Evolutionary conservation across 1,284 basidiomycete genomes (phyloP), one percentile per base, ranked within the genome.

Genomic region (Apiotrichum domesticum): DNA sequence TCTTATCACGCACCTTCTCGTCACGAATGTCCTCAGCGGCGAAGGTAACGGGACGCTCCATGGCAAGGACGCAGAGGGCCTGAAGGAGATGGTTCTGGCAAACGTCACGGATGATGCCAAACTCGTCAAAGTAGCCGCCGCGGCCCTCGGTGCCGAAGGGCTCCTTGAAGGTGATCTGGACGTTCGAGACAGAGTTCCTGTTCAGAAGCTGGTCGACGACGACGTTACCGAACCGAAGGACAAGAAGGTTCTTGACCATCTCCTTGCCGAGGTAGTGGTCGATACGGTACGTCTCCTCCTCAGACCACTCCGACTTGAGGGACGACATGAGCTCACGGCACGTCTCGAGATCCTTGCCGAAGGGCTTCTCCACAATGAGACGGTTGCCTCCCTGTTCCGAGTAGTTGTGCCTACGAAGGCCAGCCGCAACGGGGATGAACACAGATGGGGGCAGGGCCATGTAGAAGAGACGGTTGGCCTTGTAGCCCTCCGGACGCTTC

Each of bases 91-190:
- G 93, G 80, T 97, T 97, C 80, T 97, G 93, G 71, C 93, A 81
- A 61, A 97, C 83, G 77, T 97, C 93, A 73, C 93, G 87, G 76
- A 97, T 94, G 75, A 97, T 95, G 61, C 93, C 93, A 78, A 96
- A 97, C 78, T 96, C 93, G 77, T 97, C 93, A 80, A 97, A 97
- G 83, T 97, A 97, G 33, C 94, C 93, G 41, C 93, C 93, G 66
- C 93, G 88, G 42, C 93, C 93, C 76, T 97, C 93, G 50, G 93
- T 97, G 42, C 93, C 93, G 72, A 97, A 95, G 9, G 92, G 89
- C 79, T 97, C 94, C 80, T 97, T 97, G 85, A 97, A 96, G 8
- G 91, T 95, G 79, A 97, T 95, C 77, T 97, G 94, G 42, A 97
- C 90, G 73, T 92, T 97, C 78, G 84, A 86, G 78, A 97, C 88